These are phyloP conservation scores for Peziza echinospora DNA, from an alignment of 495 filamentous ascomycete species.

Conservation along the genomic window DNA sequence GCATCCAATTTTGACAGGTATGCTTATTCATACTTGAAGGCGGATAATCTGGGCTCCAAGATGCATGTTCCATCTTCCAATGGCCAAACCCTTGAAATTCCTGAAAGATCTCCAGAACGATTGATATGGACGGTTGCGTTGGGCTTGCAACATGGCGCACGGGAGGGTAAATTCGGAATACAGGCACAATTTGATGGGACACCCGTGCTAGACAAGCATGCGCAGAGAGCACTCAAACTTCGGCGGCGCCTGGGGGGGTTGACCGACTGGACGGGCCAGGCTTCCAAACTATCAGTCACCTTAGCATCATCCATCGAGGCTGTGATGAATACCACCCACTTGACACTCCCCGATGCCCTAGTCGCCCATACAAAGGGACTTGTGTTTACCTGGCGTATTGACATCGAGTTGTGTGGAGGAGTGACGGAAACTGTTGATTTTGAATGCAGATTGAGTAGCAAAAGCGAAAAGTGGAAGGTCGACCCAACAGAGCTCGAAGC, in stretches of 20 bases:
- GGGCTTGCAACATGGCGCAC: not conserved
- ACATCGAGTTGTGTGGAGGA: not conserved
- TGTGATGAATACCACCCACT: not conserved
- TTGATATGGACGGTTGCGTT: not conserved
- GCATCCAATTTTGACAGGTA: too few relatives aligned
- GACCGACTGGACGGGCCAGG: not conserved
- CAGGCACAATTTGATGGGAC: not conserved
- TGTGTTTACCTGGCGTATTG: not conserved
- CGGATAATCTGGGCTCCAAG: too few relatives aligned
- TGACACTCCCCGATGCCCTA: not conserved
- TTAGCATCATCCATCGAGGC: not conserved
- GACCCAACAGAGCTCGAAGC: not conserved
- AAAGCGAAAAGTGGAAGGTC: not conserved
- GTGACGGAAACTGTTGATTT: not conserved
- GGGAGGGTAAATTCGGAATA: not conserved
- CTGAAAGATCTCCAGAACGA: not conserved
- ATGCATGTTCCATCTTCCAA: too few relatives aligned
- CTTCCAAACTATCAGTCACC: not conserved
- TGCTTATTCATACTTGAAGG: too few relatives aligned
- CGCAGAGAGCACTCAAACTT: not conserved
- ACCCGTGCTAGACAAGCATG: not conserved
- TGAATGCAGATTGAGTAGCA: not conserved
- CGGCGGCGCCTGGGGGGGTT: not conserved
- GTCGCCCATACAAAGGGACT: not conserved
- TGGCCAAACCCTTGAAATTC: not conserved